A percentile compares a stretch with the other conserved stretches of the same genome.
Conservation (phyloP, 1,139 yeast species). For the Pichia sp. region DNA sequence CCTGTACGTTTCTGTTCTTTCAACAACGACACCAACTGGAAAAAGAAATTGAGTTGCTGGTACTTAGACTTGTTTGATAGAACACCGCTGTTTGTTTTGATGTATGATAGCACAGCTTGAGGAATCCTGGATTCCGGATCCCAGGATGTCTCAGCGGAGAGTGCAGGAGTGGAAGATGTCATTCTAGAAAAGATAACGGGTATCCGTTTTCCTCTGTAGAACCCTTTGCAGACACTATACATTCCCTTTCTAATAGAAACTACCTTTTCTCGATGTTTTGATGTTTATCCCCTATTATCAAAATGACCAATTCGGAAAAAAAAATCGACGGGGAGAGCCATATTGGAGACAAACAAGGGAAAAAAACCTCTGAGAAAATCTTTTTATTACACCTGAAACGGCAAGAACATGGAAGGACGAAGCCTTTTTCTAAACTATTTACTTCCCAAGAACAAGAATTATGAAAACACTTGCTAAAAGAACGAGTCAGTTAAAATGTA, state of each 20-base stretch:
- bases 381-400: background rate
- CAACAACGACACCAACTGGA: slow-evolving; percentile 69
- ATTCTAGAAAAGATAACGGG: slow-evolving; percentile 1
- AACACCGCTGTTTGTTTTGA: slow-evolving; percentile 24
- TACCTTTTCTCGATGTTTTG: background rate
- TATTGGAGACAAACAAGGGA: background rate
- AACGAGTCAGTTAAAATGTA: background rate
- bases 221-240: background rate
- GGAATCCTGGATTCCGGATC: slow-evolving; percentile 60
- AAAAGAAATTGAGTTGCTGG: slow-evolving; percentile 50
- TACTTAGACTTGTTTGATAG: slow-evolving; percentile 14
- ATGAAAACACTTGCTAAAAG: background rate
- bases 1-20: slow-evolving; percentile 88
- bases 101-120: slow-evolving; percentile 40
- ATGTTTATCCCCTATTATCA: background rate
- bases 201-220: background rate
- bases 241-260: background rate
- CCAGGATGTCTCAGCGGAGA: slow-evolving; percentile 38
- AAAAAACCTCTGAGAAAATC: background rate
- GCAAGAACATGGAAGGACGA: background rate
- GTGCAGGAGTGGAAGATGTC: slow-evolving; percentile 1
- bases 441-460: too few relatives aligned
- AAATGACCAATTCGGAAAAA: background rate
- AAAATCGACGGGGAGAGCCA: background rate
- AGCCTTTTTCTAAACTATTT: background rate